These are phyloP conservation scores for Ehretia macrophylla DNA, from an alignment of 257 asterid genomes.

Conservation along the genomic window DNA sequence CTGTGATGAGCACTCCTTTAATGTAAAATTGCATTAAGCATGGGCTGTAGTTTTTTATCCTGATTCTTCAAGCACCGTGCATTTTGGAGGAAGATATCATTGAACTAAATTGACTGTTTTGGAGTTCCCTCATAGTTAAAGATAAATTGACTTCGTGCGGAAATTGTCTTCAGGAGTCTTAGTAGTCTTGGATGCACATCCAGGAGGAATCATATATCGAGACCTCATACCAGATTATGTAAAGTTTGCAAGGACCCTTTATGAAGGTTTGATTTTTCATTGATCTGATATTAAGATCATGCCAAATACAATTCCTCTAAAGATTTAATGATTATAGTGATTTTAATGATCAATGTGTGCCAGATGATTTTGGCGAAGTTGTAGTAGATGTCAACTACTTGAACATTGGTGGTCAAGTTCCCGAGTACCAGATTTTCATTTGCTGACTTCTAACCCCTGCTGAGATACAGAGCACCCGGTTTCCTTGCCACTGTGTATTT, in stretches of 20 bases:
- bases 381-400: constrained; percentile 85
- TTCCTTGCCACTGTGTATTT: no score
- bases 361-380: constrained; percentile 84
- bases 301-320: constrained; percentile 6
- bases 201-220: constrained; percentile 69
- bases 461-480: no score
- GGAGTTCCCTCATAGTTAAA: no score
- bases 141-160: no score
- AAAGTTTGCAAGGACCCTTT: constrained; percentile 66
- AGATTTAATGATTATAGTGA: not conserved
- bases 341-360: constrained; percentile 7
- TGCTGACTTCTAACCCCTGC: constrained; percentile 39
- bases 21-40: no score
- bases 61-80: no score
- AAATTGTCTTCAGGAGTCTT: constrained; percentile 62
- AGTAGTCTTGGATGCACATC: constrained; percentile 84
- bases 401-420: constrained; percentile 52
- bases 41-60: no score
- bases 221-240: constrained; percentile 84
- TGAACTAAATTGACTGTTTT: no score
- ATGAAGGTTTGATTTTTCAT: constrained; percentile 54
- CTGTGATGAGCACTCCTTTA: no score
- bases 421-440: constrained; percentile 60
- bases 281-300: not conserved
- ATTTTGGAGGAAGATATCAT: no score